Conservation (phyloP, 2,329 filamentous ascomycete genomes). For the Cladosporium sp. region DNA sequence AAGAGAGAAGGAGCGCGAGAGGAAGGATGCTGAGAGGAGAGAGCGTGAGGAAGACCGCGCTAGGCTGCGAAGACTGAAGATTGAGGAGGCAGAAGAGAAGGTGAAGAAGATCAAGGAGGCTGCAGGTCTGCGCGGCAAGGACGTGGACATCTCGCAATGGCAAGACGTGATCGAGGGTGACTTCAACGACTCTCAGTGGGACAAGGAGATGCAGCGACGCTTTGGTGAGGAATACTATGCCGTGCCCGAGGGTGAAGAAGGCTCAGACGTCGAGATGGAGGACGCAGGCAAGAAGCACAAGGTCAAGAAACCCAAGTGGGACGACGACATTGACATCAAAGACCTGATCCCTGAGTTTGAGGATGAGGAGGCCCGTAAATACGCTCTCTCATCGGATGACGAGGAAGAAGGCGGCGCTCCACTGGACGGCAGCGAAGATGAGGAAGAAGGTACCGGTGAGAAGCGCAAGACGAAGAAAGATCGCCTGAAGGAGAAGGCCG, state of each 20-base stretch:
- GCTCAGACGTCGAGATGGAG: slow-evolving; percentile 47
- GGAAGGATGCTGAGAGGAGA: slow-evolving; percentile 76
- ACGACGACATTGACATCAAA: slow-evolving; percentile 96
- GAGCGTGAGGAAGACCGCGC: slow-evolving; percentile 79
- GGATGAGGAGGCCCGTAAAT: slow-evolving; percentile 57
- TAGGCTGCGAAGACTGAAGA: slow-evolving; percentile 80
- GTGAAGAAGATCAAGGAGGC: slow-evolving; percentile 86
- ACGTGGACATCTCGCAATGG: slow-evolving; percentile 77
- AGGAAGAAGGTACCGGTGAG: slow-evolving; percentile 40
- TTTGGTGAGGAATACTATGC: slow-evolving; percentile 94
- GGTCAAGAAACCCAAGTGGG: slow-evolving; percentile 85
- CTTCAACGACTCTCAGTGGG: slow-evolving; percentile 89
- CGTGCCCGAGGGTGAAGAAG: slow-evolving; percentile 55
- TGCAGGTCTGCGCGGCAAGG: slow-evolving; percentile 68
- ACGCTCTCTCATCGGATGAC: slow-evolving; percentile 59
- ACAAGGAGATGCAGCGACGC: slow-evolving; percentile 80
- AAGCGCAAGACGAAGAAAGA: slow-evolving; percentile 49
- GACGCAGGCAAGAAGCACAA: slow-evolving; percentile 56
- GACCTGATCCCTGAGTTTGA: slow-evolving; percentile 87
- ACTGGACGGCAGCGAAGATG: slow-evolving; percentile 39
- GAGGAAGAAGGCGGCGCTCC: slow-evolving; percentile 41
- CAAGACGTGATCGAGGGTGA: slow-evolving; percentile 79
- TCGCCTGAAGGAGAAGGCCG: slow-evolving; percentile 47
- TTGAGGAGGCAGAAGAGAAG: slow-evolving; percentile 87
- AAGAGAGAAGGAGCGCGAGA: slow-evolving; percentile 75